A percentile compares a stretch with the other conserved stretches of the same genome.
phyloP scores from a whole-genome alignment of 768 basidiomycete genomes.

The Suillus alpinus region DNA sequence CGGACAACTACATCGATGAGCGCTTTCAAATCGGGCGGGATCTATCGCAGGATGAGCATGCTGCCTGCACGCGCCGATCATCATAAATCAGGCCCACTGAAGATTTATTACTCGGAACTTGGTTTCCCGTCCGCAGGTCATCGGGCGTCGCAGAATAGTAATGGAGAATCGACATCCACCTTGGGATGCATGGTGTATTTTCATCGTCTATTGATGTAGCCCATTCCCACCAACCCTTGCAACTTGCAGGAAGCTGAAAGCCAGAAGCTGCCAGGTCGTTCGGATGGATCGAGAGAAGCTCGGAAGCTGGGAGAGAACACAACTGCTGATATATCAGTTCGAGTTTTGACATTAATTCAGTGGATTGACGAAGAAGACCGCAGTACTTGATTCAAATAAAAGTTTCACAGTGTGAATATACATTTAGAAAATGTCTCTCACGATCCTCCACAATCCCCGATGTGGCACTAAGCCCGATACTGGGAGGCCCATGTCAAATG shows the following conservation, averaged over 20 bases:
- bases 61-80: neutral
- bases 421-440: neutral
- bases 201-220: conserved; percentile 16
- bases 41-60: conserved; percentile 11
- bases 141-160: conserved; percentile 10
- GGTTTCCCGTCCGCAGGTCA: neutral
- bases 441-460: neutral
- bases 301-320: neutral
- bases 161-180: conserved; percentile 24
- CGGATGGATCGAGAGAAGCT: conserved; percentile 44
- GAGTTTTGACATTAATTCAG: conserved; percentile 1
- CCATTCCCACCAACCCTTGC: conserved; percentile 39
- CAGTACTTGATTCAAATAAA: neutral
- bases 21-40: conserved; percentile 20
- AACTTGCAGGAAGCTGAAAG: conserved; percentile 19
- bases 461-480: too few relatives aligned
- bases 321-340: conserved; percentile 3
- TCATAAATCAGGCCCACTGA: neutral
- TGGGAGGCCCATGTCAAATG: conserved; percentile 5
- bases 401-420: neutral
- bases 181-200: conserved; percentile 15
- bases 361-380: conserved; percentile 1
- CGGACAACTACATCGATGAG: conserved; percentile 22
- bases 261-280: conserved; percentile 37
- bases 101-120: neutral